These are phyloP conservation scores for Pyricularia sp. DNA, from an alignment of 2,329 filamentous ascomycete genomes.

Conservation along the genomic window DNA sequence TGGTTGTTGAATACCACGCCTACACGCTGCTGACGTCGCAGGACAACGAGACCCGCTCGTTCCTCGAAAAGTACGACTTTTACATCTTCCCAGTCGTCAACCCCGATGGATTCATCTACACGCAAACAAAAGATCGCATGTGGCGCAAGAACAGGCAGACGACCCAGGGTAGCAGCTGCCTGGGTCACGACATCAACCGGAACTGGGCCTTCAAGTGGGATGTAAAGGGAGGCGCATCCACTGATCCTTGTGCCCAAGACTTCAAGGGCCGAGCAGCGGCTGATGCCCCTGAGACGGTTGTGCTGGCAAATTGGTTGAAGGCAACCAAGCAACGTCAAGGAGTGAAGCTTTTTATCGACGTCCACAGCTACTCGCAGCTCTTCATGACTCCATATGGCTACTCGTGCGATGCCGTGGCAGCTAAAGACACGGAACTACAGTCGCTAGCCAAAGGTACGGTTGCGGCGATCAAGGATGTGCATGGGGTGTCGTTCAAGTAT, in stretches of 20 bases:
- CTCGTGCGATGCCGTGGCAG: conserved; percentile 33
- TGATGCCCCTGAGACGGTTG: conserved; percentile 36
- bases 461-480: conserved; percentile 32
- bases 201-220: conserved; percentile 31
- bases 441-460: conserved; percentile 33
- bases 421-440: conserved; percentile 34
- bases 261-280: conserved; percentile 24
- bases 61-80: conserved; percentile 51
- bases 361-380: conserved; percentile 50
- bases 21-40: conserved; percentile 26
- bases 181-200: conserved; percentile 44
- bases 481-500: conserved; percentile 25
- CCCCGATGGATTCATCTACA: conserved; percentile 48
- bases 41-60: conserved; percentile 10
- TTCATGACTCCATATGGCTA: conserved; percentile 52
- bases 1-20: conserved; percentile 41
- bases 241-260: conserved; percentile 28
- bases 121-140: conserved; percentile 40
- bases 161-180: conserved; percentile 31
- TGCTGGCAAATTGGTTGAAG: conserved; percentile 25
- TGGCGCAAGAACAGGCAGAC: conserved; percentile 49
- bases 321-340: conserved; percentile 25
- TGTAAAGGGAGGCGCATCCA: conserved; percentile 27
- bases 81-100: conserved; percentile 52
- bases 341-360: conserved; percentile 50